Evolutionary conservation across 139 green algal genomes (phyloP).

Genomic region (Spirogloea muscicola): DNA sequence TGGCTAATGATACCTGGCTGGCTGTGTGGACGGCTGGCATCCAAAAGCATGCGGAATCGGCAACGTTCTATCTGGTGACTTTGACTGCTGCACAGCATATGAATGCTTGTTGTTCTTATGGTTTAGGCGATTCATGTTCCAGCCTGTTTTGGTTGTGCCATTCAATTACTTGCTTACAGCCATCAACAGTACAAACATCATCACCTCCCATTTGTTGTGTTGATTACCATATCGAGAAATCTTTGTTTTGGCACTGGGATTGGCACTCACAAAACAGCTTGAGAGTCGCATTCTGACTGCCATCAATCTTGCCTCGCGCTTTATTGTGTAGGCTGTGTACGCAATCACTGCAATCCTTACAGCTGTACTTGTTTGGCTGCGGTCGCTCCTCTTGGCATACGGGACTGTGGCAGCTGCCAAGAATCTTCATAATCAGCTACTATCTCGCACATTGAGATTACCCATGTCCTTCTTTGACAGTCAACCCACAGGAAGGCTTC

Average conservation of each 20-base stretch:
- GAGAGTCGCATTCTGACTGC: no score
- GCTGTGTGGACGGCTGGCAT: slow-evolving; percentile 38
- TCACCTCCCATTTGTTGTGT: no score
- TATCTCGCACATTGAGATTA: slow-evolving; percentile 60
- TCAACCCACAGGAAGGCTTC: slow-evolving; percentile 79
- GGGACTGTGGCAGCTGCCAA: slow-evolving; percentile 30
- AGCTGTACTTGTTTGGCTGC: slow-evolving; percentile 16
- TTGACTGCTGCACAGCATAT: no score
- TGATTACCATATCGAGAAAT: no score
- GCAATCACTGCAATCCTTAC: not conserved
- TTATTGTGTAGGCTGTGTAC: slow-evolving; percentile 43
- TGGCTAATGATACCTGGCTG: slow-evolving; percentile 39
- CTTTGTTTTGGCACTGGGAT: no score
- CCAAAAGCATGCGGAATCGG: not conserved
- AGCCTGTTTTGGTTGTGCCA: no score
- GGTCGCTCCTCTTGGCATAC: slow-evolving; percentile 3
- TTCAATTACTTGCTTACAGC: no score
- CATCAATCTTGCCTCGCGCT: not conserved
- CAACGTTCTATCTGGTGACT: slow-evolving; percentile 18
- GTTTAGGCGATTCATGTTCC: no score
- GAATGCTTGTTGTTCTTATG: no score
- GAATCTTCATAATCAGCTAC: slow-evolving; percentile 40
- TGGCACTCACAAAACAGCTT: no score
- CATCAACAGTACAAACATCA: no score
- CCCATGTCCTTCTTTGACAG: slow-evolving; percentile 94